Base-by-base conservation (phyloP, 495 filamentous ascomycete species). In the Saxophila tyrrhenica region DNA sequence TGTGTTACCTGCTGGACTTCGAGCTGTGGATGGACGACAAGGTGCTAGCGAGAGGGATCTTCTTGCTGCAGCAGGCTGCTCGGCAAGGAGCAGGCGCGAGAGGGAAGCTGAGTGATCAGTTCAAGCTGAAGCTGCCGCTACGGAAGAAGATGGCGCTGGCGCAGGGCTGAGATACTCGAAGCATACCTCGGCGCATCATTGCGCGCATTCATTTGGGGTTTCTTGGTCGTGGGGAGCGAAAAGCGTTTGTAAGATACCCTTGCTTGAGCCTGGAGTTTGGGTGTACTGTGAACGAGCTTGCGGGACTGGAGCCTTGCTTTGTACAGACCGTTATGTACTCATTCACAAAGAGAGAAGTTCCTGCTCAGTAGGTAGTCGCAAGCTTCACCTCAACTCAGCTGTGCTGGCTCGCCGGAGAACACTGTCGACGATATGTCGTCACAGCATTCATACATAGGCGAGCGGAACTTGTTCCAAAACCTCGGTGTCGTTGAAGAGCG, bases 1-100 rank as follows among this genome's bases (percentile, higher is more conserved):
- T 70, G 19, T 68, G 64, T 49, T 72, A 64, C 48, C 54, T 72
- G 56, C 48, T 65, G 23, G 59, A 64, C 24, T 70, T 69, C 52
- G 67, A 72, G 10, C 54, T 70, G 22, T 61, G 65, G 10, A 57
- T 64, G 46, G 46, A 54, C 25, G 52, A 23, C 9, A 22, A 25
- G 23, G 49, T 57, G 42, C 38, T 61, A 1, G 53, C 58, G 8
- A 47, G 42, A 17, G 48, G 46, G 23, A 63, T 60, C 52, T 53
- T 46, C 32, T 42, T 59, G 39, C 25, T 63, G 29, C 60, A 63
- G 32, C 57, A 63, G 39, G 60, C 60, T 25, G 60, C 24, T 8
- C 24, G 39, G 25, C 60, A 63, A 48, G 60, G 49, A 10, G 39
- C 57, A 25, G 23, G 57, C 10, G 25, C 55, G 39, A 43, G 29